A percentile compares a stretch with the other conserved stretches of the same genome.
phyloP scores from a whole-genome alignment of 73 alveolate species.

The Symbiodinium pilosum region DNA sequence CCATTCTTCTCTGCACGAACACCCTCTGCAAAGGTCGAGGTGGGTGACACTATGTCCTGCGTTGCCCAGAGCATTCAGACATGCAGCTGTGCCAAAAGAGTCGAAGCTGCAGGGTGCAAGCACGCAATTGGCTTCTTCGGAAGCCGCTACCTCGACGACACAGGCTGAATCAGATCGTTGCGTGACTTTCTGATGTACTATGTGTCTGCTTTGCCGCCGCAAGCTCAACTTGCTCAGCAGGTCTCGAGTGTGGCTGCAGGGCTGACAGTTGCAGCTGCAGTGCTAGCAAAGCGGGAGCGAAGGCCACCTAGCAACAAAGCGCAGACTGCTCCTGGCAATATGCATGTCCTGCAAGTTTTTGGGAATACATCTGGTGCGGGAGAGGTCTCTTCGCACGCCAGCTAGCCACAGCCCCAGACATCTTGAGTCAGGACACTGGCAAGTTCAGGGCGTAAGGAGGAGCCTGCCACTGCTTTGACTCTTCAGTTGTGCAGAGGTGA shows the following conservation, averaged over 20 bases:
- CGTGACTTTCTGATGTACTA: not conserved
- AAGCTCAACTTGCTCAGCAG: not conserved
- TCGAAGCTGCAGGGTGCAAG: not conserved
- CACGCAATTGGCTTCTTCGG: not conserved
- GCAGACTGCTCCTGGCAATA: too few species aligned
- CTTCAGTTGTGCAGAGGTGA: too few species aligned
- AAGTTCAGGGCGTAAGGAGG: too few species aligned
- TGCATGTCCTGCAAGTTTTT: too few species aligned
- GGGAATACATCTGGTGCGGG: too few species aligned
- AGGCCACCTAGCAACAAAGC: too few species aligned
- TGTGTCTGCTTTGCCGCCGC: too few species aligned
- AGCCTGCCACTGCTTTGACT: too few species aligned
- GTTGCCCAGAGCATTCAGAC: too few species aligned
- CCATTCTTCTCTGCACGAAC: conserved; percentile 4
- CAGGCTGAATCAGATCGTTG: not conserved
- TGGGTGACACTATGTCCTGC: not conserved
- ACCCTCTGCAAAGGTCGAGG: not conserved
- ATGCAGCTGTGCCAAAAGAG: too few species aligned
- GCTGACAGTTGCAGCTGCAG: not conserved
- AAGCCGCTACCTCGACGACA: conserved; percentile 5
- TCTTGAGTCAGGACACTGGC: too few species aligned
- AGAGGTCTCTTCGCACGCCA: not conserved
- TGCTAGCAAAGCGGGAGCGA: not conserved
- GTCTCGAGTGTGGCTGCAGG: conserved; percentile 3
- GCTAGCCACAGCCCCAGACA: not conserved